phyloP scores from a whole-genome alignment of 305 asterid species.

The Fraxinus dipetala region DNA sequence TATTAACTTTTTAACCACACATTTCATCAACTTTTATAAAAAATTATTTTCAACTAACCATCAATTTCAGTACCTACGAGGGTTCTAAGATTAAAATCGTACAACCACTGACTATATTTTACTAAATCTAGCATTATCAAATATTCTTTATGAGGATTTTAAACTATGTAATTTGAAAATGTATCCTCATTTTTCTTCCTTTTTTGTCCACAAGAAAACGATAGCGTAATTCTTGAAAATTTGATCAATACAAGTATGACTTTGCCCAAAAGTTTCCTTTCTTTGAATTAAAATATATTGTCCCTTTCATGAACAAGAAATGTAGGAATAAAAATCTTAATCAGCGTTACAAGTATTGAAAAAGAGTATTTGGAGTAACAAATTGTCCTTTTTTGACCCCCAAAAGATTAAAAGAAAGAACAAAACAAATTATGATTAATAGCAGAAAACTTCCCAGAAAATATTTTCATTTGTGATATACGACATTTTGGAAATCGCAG shows the following conservation, averaged over 20 bases:
- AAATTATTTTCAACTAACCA: not conserved
- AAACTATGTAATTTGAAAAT: not conserved
- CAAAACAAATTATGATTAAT: conserved; percentile 1
- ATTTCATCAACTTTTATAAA: not conserved
- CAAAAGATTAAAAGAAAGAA: conserved; percentile 5
- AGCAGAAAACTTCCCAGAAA: too few relatives aligned
- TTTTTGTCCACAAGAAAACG: not conserved
- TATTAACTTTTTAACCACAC: too few relatives aligned
- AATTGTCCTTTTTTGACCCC: conserved; percentile 14
- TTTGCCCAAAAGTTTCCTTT: not conserved
- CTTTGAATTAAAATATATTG: not conserved
- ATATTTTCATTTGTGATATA: too few relatives aligned
- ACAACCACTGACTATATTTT: not conserved
- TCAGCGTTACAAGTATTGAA: not conserved
- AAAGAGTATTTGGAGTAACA: not conserved
- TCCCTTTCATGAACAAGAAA: not conserved
- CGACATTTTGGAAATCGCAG: too few relatives aligned
- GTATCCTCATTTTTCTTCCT: not conserved
- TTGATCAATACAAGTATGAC: not conserved
- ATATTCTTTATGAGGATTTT: not conserved
- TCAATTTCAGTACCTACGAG: too few relatives aligned
- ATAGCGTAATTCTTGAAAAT: not conserved
- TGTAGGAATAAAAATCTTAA: not conserved
- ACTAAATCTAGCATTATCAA: not conserved
- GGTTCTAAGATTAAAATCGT: not conserved